Conservation (phyloP, 2,329 filamentous ascomycete genomes). For the Neonectria magnoliae region DNA sequence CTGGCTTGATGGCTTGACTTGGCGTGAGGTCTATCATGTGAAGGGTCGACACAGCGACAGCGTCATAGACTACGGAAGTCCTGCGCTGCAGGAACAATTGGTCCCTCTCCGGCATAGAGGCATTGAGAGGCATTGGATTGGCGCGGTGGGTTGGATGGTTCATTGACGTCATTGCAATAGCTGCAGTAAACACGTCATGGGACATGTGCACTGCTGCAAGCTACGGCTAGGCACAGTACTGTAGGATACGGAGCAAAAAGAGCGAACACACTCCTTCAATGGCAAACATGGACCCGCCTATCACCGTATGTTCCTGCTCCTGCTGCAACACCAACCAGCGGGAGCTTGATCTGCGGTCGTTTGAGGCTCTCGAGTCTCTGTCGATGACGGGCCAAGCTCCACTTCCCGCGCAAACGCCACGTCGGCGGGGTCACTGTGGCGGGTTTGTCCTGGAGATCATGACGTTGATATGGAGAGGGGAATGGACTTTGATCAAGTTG, state of each 20-base stretch:
- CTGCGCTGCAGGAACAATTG: not conserved
- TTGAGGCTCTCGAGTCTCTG: not conserved
- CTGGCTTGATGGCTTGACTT: not conserved
- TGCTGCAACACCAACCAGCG: too few relatives aligned
- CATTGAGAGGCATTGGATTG: too few relatives aligned
- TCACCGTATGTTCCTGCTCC: not conserved
- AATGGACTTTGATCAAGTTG: not conserved
- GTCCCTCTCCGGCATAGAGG: not conserved
- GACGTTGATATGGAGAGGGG: not conserved
- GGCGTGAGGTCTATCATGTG: slow-evolving; percentile 1
- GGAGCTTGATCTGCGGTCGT: not conserved
- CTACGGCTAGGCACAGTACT: not conserved
- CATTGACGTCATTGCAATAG: not conserved
- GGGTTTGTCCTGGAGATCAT: not conserved
- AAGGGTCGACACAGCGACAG: not conserved
- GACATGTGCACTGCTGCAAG: not conserved
- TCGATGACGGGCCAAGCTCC: not conserved
- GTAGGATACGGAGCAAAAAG: not conserved
- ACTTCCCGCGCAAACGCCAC: slow-evolving; percentile 1
- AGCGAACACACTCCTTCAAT: not conserved
- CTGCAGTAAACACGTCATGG: not conserved
- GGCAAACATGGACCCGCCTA: not conserved
- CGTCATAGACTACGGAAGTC: slow-evolving; percentile 2
- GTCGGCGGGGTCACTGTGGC: not conserved
- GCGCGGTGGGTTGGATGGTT: not conserved